phyloP scores from a whole-genome alignment of 1,284 basidiomycete genomes.

The Mycosarcoma maydis region DNA sequence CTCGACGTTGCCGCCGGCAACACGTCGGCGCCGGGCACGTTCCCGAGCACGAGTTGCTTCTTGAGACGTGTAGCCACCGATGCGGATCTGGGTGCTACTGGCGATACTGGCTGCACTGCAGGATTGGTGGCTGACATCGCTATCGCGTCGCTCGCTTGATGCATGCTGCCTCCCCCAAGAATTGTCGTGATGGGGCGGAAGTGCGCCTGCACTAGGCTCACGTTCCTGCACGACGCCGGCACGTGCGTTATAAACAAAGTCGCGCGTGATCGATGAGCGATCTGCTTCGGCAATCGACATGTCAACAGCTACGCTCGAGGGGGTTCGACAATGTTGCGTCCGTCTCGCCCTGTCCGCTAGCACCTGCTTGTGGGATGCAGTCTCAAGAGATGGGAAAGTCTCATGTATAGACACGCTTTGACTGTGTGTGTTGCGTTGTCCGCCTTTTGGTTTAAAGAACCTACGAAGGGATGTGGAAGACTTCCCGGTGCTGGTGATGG shows the following conservation, averaged over 20 bases:
- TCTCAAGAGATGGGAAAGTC: conserved; percentile 41
- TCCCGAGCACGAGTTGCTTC: conserved; percentile 36
- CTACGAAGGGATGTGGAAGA: background rate
- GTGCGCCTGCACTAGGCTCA: background rate
- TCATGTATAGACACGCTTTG: conserved; percentile 33
- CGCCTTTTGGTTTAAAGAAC: conserved; percentile 17
- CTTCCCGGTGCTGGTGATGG: conserved; percentile 6
- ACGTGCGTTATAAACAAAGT: conserved; percentile 27
- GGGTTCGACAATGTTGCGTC: conserved; percentile 19
- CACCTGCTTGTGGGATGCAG: conserved; percentile 39
- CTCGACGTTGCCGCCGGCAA: conserved; percentile 1
- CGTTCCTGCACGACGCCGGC: conserved; percentile 28
- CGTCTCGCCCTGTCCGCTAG: conserved; percentile 28
- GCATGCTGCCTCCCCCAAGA: conserved; percentile 10
- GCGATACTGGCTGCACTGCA: conserved; percentile 21
- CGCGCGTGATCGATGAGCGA: conserved; percentile 14
- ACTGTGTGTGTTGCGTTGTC: background rate
- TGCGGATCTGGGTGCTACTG: conserved; percentile 35
- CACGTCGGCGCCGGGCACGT: conserved; percentile 13
- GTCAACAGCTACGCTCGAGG: conserved; percentile 27
- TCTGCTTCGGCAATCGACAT: conserved; percentile 15
- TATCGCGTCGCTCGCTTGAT: conserved; percentile 10
- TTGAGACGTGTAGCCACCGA: conserved; percentile 31
- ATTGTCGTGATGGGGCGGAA: background rate
- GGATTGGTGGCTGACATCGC: conserved; percentile 18